These are phyloP conservation scores for Aspergillaceae sp. DNA, from an alignment of 2,329 filamentous ascomycete genomes.

Conservation along the genomic window DNA sequence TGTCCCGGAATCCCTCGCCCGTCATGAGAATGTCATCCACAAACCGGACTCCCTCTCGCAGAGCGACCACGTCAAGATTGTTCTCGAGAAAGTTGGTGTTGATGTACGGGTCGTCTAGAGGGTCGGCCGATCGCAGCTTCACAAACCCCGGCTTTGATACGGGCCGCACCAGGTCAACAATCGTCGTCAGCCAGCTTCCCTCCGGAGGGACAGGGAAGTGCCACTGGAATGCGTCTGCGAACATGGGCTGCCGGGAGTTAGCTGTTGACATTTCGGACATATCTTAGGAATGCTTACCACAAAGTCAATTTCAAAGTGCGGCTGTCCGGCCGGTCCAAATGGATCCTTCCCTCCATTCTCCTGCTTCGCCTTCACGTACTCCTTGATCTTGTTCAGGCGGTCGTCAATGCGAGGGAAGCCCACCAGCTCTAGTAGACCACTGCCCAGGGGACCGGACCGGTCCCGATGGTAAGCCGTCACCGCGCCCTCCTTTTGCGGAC, in stretches of 20 bases:
- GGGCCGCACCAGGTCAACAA: slow-evolving; percentile 42
- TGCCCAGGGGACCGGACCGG: slow-evolving; percentile 28
- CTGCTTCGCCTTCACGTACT: slow-evolving; percentile 37
- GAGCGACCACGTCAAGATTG: slow-evolving; percentile 45
- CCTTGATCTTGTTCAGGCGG: slow-evolving; percentile 36
- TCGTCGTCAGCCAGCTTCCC: slow-evolving; percentile 48
- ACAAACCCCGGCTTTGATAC: slow-evolving; percentile 37
- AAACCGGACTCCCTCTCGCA: slow-evolving; percentile 50
- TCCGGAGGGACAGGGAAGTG: slow-evolving; percentile 32
- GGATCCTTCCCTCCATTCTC: slow-evolving; percentile 40
- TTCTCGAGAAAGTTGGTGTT: slow-evolving; percentile 41
- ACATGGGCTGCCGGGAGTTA: slow-evolving; percentile 37
- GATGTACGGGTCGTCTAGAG: slow-evolving; percentile 28
- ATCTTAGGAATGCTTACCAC: slow-evolving; percentile 40
- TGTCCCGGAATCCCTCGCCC: slow-evolving; percentile 44
- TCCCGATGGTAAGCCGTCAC: slow-evolving; percentile 29
- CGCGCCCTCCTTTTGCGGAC: slow-evolving; percentile 23
- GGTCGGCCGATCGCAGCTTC: slow-evolving; percentile 31
- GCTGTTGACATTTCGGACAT: slow-evolving; percentile 13
- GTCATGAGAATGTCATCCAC: slow-evolving; percentile 43
- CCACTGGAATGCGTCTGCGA: slow-evolving; percentile 43
- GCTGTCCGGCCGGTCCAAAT: slow-evolving; percentile 48
- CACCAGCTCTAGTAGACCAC: slow-evolving; percentile 9
- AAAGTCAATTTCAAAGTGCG: slow-evolving; percentile 55
- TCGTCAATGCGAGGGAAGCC: slow-evolving; percentile 11